Evolutionary conservation across 2,329 filamentous ascomycete species (phyloP), one percentile per base, ranked within the genome.

Genomic region (Cladophialophora chaetospira): DNA sequence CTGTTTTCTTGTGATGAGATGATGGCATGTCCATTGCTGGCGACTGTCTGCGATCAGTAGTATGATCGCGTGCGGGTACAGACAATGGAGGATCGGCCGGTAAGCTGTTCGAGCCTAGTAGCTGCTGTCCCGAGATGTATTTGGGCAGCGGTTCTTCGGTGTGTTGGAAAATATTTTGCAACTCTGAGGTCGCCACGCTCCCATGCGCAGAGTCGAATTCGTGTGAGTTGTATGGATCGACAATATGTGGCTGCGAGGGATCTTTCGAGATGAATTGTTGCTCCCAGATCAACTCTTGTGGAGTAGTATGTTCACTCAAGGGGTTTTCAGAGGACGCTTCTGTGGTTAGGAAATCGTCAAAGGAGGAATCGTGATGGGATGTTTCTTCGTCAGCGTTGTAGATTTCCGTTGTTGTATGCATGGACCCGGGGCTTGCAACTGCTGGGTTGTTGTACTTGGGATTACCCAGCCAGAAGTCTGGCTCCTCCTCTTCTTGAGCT

Each of bases 31-130:
- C 36, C 52, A 56, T 53, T 23, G 33, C 38, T 52, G 42, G 29
- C 50, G 52, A 17, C n/a, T 49, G 17, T 31, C 5, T 15, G 60
- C 72, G 40, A 65, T 73, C 45, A 68, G 72, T 36, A 67, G 63
- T 19, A 21, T 53, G 42, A n/a, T 10, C 65, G 66, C 11, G 65
- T 64, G 29, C 59, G 62, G 43, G 70, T 69, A 25, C 68, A 72
- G 62, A 64, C 5, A 47, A 33, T 45, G 58, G 36, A n/a, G 55
- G 44, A 6, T 17, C 31, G 25, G 44, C 15, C n/a, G 55, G 42
- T 15, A 43, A 56, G 31, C 21, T 57, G 31, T 36, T 46, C 4
- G 58, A 53, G 44, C 58, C 43, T 19, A 56, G 21, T 2, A 63
- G 48, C 31, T 63, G 47, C 33, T 57, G 45, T 5, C 52, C 48